Evolutionary conservation across 768 basidiomycete species (phyloP), one percentile per base, ranked within the genome.

Genomic region (Phylloporus sp.): DNA sequence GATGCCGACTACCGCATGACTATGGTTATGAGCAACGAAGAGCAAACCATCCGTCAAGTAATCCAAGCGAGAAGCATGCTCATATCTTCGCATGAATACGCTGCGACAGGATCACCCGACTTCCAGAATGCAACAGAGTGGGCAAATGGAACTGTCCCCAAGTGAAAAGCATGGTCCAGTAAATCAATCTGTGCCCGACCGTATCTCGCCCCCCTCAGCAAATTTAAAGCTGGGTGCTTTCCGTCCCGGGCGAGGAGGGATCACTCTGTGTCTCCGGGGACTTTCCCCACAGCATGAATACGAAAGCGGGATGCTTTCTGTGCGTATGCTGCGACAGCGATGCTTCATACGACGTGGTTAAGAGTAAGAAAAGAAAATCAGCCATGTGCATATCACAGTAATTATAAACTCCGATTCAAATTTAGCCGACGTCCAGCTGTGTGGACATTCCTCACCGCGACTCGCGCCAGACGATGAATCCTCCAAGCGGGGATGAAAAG

Each of bases 211-310:
- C 71, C 54, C 67, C 78, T 81, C 78, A 76, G 74, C 81, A 75
- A 76, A 75, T 79, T 84, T 87, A 69, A 69, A 74, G 81, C 74
- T 75, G 79, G 83, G 71, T 64, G 84, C 75, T 88, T 82, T 86
- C 85, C 86, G 57, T 73, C 58, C 42, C 53, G 72, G 72, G 69
- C 65, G 71, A 78, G 73, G 70, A 71, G 66, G 75, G 69, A 58
- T 58, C 49, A 61, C 80, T 86, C 85, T 83, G 82, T 76, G 67
- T 78, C 86, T 88, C 86, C 86, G 86, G 86, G 84, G 86, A 88
- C 86, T 88, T 89, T 88, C 85, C 86, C 86, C 86, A 82, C 86
- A 88, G 86, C 83, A 36, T 52, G 70, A 74, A 53, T 46, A 45
- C 52, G 69, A 74, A 73, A 74, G 71, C 63, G 46, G 44, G 49